Conservation (phyloP, 805 yeast genomes). For the Brettanomyces custersianus region DNA sequence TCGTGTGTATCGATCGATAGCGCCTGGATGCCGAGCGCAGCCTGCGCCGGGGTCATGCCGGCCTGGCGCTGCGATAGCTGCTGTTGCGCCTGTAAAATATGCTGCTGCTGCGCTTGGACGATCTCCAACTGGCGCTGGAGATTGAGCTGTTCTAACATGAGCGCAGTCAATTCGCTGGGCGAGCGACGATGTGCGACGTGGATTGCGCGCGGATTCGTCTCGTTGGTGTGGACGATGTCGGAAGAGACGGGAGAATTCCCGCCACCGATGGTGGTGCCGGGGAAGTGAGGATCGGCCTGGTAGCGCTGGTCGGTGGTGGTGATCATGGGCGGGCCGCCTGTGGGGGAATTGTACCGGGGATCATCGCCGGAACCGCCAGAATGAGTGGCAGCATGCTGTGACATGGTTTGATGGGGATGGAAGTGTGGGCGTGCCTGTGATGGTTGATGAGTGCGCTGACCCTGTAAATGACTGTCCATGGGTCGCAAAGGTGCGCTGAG, state of each 20-base stretch:
- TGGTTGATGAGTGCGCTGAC: no score
- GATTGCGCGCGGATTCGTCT: conserved; percentile 44
- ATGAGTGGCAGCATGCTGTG: no score
- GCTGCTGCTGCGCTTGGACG: conserved; percentile 90
- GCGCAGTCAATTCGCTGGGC: conserved; percentile 87
- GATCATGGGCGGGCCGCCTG: no score
- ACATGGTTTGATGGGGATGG: no score
- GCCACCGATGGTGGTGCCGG: no score
- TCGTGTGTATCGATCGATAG: conserved; percentile 6
- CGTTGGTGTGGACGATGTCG: conserved; percentile 24
- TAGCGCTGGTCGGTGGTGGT: no score
- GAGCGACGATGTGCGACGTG: conserved; percentile 96
- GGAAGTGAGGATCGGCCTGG: no score
- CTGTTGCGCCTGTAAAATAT: conserved; percentile 65
- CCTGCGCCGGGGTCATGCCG: conserved; percentile 3
- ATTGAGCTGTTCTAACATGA: conserved; percentile 85
- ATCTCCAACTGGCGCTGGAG: conserved; percentile 87
- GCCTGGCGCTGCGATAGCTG: conserved; percentile 27
- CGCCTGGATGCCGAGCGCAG: conserved; percentile 1
- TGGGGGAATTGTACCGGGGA: no score
- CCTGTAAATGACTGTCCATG: no score
- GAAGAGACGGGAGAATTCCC: conserved; percentile 21
- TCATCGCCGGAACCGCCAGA: no score
- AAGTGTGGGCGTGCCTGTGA: no score
- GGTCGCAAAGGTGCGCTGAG: no score